A percentile compares a stretch with the other conserved stretches of the same genome.
These are phyloP conservation scores for Insectozyma bohioensis DNA, from an alignment of 1,139 yeast genomes.

Conservation along the genomic window DNA sequence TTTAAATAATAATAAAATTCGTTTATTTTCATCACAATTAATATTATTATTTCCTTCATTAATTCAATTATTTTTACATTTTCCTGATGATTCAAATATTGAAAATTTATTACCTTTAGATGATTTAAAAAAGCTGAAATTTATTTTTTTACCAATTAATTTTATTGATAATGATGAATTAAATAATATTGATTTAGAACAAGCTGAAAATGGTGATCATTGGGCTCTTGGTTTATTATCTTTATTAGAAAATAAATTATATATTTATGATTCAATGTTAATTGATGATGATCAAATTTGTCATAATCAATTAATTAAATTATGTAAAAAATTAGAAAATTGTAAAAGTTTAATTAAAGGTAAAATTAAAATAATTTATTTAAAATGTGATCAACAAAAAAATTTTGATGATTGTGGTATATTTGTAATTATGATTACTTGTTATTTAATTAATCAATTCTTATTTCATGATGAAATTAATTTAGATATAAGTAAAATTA, in stretches of 20 bases:
- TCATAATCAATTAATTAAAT: conserved; percentile 15
- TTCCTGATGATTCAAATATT: conserved; percentile 33
- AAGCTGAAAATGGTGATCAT: conserved; percentile 42
- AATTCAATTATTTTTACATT: conserved; percentile 39
- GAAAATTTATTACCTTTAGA: conserved; percentile 29
- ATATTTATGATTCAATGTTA: conserved; percentile 43
- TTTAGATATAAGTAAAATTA: conserved; percentile 27
- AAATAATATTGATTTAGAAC: conserved; percentile 27
- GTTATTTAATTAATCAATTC: conserved; percentile 30
- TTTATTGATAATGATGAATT: conserved; percentile 29
- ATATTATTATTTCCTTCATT: conserved; percentile 38
- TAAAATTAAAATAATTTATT: conserved; percentile 22
- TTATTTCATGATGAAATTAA: conserved; percentile 19
- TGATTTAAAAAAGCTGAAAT: conserved; percentile 33
- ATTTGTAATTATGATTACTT: conserved; percentile 40
- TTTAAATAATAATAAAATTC: conserved; percentile 7
- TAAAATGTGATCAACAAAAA: conserved; percentile 43
- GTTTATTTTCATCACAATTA: conserved; percentile 24
- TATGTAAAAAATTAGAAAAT: conserved; percentile 25
- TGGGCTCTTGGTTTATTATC: conserved; percentile 42
- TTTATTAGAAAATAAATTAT: conserved; percentile 29
- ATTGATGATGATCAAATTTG: conserved; percentile 21
- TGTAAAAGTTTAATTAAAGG: conserved; percentile 20
- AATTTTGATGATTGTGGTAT: conserved; percentile 52
- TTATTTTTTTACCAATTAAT: conserved; percentile 42